Base-by-base conservation (phyloP, 306 rosid genomes). In the Medicago ruthenica region DNA sequence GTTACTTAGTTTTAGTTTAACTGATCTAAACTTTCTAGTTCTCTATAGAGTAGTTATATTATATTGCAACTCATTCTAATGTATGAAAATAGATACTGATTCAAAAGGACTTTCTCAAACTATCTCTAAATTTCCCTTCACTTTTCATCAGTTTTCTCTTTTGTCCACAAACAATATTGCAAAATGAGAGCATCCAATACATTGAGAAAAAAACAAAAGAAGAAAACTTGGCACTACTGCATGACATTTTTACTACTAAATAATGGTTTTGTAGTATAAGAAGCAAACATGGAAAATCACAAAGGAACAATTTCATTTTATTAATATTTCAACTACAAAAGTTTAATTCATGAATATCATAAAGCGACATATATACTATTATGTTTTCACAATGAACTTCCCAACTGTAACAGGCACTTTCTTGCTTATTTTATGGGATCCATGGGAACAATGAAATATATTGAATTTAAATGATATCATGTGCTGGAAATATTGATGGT, bases 301-400 rank as follows among this genome's bases (percentile, higher is more conserved):
- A 59, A 22, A 36, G 45, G 21, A 70, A 27, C 24, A 60, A 42
- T 60, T 50, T 59, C 55, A 40, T 48, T 60, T 48, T 62, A 48
- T 74, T 61, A 34, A 40, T 24, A 63, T 71, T 53, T 62, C 63
- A 63, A 34, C 31, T 21, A 57, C n/a, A 78, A 64, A 74, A 61
- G 2, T 59, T 50, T 51, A 54, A 64, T 72, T 55, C 48, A 24
- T 45, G 20, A 61, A 39, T 24, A 62, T 70, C 76, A 73, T 17
- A 64, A 64, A 15, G 71, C 50, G 2, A 58, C 57, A 75, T 55
- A 22, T 42, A 41, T 44, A 54, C 22, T 70, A 64, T n/a, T 47
- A 40, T 51, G 21, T 14, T 12, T 58, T 59, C 12, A 71, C 18
- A 76, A 48, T 76, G 24, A 76, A 31, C 61, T 41, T 64, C 27